Percentiles rank a stretch among this genome's conserved stretches.
These are phyloP conservation scores for Sapria himalayana DNA, from an alignment of 345 rosid species.

Conservation along the genomic window DNA sequence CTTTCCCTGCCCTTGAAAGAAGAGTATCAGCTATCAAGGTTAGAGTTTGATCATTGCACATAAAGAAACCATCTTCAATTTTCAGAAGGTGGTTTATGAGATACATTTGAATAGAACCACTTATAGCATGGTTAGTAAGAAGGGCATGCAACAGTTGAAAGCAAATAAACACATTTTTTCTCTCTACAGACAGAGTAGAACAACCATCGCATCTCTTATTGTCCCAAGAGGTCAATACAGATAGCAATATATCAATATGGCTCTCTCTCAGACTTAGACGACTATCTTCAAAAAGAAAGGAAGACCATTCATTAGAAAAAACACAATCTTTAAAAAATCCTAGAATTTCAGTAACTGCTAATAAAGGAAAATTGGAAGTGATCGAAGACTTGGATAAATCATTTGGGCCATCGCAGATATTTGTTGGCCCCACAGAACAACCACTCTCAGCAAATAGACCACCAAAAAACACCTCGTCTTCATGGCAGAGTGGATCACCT, in stretches of 20 bases:
- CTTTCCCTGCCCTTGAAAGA: slow-evolving; percentile 32
- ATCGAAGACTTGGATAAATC: slow-evolving; percentile 26
- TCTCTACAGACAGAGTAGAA: slow-evolving; percentile 34
- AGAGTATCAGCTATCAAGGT: slow-evolving; percentile 53
- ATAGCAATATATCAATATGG: slow-evolving; percentile 67
- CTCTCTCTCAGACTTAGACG: slow-evolving; percentile 31
- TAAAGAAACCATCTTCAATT: slow-evolving; percentile 42
- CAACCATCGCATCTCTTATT: slow-evolving; percentile 26
- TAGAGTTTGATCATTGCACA: slow-evolving; percentile 54
- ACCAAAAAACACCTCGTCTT: slow-evolving; percentile 91
- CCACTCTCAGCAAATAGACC: slow-evolving; percentile 77
- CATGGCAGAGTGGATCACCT: slow-evolving; percentile 65
- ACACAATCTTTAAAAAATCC: slow-evolving; percentile 47
- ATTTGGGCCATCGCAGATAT: slow-evolving; percentile 50
- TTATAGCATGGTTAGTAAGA: slow-evolving; percentile 31
- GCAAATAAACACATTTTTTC: slow-evolving; percentile 29
- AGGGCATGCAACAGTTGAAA: slow-evolving; percentile 55
- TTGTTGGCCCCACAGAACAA: slow-evolving; percentile 50
- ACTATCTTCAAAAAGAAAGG: slow-evolving; percentile 44
- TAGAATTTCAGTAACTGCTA: slow-evolving; percentile 59
- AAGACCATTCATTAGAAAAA: slow-evolving; percentile 57
- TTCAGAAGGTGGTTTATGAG: slow-evolving; percentile 50
- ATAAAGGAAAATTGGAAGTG: slow-evolving; percentile 49
- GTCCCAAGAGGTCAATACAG: slow-evolving; percentile 28
- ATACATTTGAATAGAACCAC: slow-evolving; percentile 50